Evolutionary conservation across 805 yeast genomes (phyloP).

Genomic region (Yamadazyma ubonensis): DNA sequence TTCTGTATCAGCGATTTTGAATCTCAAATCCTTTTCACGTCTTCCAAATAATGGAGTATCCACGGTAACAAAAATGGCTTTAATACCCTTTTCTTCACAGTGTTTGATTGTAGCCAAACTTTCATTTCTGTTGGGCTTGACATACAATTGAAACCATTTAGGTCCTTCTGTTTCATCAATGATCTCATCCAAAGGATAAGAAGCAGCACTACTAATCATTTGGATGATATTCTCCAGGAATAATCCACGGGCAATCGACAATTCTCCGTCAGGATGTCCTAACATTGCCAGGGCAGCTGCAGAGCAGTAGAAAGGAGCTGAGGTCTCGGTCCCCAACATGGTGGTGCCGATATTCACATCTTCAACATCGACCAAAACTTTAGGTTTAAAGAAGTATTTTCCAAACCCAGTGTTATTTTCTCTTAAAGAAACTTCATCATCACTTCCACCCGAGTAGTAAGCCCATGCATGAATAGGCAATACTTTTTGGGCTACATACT

Average conservation of each 20-base stretch:
- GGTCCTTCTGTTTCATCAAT: conserved; percentile 28
- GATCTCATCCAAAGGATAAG: conserved; percentile 42
- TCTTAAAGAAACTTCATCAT: conserved; percentile 46
- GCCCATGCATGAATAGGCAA: conserved; percentile 37
- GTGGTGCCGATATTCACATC: conserved; percentile 27
- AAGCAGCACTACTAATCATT: conserved; percentile 47
- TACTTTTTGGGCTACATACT: conserved; percentile 34
- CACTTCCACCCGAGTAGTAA: conserved; percentile 46
- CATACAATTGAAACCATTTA: conserved; percentile 52
- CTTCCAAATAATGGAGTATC: conserved; percentile 55
- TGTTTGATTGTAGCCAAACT: conserved; percentile 32
- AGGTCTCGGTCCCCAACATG: conserved; percentile 30
- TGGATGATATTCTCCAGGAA: conserved; percentile 43
- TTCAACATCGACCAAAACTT: conserved; percentile 34
- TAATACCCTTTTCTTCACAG: conserved; percentile 40
- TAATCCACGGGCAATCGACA: conserved; percentile 39
- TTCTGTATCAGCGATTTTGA: conserved; percentile 30
- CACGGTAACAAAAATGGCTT: conserved; percentile 53
- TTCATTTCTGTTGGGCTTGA: conserved; percentile 35
- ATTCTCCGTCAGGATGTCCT: conserved; percentile 46
- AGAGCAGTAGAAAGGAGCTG: conserved; percentile 47
- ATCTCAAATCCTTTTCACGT: conserved; percentile 49
- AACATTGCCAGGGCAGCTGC: conserved; percentile 47
- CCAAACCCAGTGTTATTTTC: conserved; percentile 44
- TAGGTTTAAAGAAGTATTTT: conserved; percentile 47